Conservation (phyloP, 139 green algal genomes). For the Yamagishiella unicocca region DNA sequence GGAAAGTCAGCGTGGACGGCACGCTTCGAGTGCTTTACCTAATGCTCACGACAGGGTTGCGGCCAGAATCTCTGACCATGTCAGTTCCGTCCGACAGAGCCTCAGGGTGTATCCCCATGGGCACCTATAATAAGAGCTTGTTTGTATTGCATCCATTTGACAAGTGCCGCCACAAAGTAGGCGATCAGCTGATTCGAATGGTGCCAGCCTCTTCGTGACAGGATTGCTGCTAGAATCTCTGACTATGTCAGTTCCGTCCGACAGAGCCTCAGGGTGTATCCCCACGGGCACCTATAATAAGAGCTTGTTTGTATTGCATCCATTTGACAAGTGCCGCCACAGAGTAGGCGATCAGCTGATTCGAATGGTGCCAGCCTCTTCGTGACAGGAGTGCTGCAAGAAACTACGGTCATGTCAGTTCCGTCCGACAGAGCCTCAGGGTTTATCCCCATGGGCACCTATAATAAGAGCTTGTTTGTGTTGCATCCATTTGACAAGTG, state of each 20-base stretch:
- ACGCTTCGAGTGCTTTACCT: too few relatives aligned
- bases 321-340: slow-evolving; percentile 14
- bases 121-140: slow-evolving; percentile 1
- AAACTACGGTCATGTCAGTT: background rate
- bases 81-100: background rate
- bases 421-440: slow-evolving; percentile 3
- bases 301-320: background rate
- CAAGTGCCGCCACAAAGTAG: background rate
- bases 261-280: background rate
- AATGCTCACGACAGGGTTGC: too few relatives aligned
- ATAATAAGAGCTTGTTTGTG: background rate
- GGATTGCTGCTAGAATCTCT: too few relatives aligned
- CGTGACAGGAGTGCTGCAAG: too few relatives aligned
- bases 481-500: slow-evolving; percentile 17
- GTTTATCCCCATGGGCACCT: background rate
- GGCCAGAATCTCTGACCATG: too few relatives aligned
- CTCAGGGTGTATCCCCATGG: background rate
- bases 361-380: too few relatives aligned
- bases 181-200: background rate
- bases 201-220: too few relatives aligned
- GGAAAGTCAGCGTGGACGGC: too few relatives aligned
- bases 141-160: slow-evolving; percentile 10
- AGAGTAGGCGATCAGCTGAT: background rate
- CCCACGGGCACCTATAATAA: slow-evolving; percentile 11
- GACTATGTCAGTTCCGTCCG: background rate